Conservation (phyloP, 257 asterid genomes). For the Catharanthus roseus region DNA sequence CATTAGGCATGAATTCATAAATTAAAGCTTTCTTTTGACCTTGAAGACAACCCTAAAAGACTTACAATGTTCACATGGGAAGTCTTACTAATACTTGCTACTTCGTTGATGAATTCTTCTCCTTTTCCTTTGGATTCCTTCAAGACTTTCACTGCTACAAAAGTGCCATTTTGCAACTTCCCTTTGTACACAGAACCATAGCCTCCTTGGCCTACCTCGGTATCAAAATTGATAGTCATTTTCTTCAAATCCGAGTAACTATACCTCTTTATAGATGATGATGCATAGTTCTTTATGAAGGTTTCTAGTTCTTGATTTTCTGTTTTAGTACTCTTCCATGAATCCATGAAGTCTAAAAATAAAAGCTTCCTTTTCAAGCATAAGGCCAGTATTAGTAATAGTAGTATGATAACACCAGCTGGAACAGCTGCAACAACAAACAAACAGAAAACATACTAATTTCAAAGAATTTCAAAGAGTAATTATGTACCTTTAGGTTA, state of each 20-base stretch:
- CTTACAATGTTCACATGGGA: slow-evolving; percentile 29
- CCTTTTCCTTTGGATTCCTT: slow-evolving; percentile 16
- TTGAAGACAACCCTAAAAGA: slow-evolving; percentile 26
- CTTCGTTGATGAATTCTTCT: slow-evolving; percentile 27
- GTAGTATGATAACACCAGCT: background rate
- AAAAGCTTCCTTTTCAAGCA: background rate
- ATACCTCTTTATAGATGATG: slow-evolving; percentile 9
- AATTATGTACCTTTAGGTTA: no score
- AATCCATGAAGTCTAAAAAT: background rate
- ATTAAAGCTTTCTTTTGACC: slow-evolving; percentile 25
- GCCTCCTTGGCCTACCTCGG: slow-evolving; percentile 20
- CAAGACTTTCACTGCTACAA: slow-evolving; percentile 16
- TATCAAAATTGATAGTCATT: slow-evolving; percentile 4
- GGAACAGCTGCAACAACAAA: background rate
- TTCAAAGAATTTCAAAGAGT: no score
- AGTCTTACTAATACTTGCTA: slow-evolving; percentile 24
- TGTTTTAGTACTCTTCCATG: background rate
- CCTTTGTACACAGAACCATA: slow-evolving; percentile 18
- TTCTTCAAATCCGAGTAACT: slow-evolving; percentile 8
- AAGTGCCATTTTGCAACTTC: slow-evolving; percentile 9
- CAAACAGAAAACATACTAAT: background rate
- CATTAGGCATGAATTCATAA: slow-evolving; percentile 36
- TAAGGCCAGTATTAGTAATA: background rate
- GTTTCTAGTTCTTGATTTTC: slow-evolving; percentile 1
- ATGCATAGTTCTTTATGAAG: background rate